Evolutionary conservation across 2,329 filamentous ascomycete genomes (phyloP), one percentile per base, ranked within the genome.

Genomic region (Colletotrichum spaethianum): DNA sequence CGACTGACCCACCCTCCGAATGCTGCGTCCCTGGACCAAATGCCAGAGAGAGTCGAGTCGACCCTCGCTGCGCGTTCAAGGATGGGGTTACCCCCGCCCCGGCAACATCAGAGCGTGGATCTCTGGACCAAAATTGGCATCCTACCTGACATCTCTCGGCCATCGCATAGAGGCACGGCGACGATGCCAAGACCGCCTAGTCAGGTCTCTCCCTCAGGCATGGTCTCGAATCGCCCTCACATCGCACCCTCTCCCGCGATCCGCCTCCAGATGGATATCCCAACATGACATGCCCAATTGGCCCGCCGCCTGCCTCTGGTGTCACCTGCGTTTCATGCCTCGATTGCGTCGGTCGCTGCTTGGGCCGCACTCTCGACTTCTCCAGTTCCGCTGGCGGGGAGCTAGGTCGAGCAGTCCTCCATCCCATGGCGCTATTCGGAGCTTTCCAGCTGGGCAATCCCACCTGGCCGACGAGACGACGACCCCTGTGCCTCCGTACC

Each of bases 281-380:
- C 50, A 61, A 67, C 67, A 42, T 62, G 61, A 50, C 60, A 53
- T 71, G 50, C 23, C 61, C 61, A 72, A 63, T 71, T 73, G 70
- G 56, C 31, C 50, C 33, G 62, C 48, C 48, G 61, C 62, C 62
- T 67, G 56, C 55, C 62, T 62, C 62, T 73, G 62, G 70, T 73
- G 70, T 73, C 70, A 73, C 55, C 56, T 71, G 67, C 70, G 70
- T 73, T 73, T 73, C 70, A 73, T 70, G 56, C 67, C 61, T 71
- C 61, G 63, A 59, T 60, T 72, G 66, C 53, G 28, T 64, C 70
- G 53, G 31, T 63, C 40, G 50, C 65, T 72, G 70, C 70, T 70
- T 72, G 70, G 60, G 40, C 66, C 53, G 63, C 40, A 60, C 40
- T 36, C 57, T 42, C 28, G 44, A 52, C 59, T 60, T 48, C 38